phyloP scores from a whole-genome alignment of 441 rosid genomes.

The Populus hybrid region DNA sequence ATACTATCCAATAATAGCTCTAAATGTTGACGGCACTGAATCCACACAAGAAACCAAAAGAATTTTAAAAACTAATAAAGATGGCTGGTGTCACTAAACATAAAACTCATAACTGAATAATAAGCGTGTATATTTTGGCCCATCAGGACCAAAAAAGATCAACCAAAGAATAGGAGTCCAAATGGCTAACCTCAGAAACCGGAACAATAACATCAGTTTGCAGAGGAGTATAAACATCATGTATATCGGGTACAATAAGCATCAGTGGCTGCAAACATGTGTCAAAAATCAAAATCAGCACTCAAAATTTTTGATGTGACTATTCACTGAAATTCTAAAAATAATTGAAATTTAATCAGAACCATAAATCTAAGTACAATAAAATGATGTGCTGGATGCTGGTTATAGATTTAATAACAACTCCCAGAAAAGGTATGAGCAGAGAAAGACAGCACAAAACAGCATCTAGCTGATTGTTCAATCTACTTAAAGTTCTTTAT shows the following conservation, averaged over 20 bases:
- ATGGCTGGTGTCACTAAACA: background rate
- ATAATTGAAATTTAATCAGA: background rate
- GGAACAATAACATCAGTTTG: conserved; percentile 82
- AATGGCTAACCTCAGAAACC: conserved; percentile 69
- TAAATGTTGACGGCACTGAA: conserved; percentile 92
- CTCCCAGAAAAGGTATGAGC: background rate
- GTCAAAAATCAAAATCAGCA: conserved; percentile 21
- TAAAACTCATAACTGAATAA: background rate
- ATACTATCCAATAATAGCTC: conserved; percentile 94
- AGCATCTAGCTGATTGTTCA: background rate
- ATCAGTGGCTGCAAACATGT: conserved; percentile 68
- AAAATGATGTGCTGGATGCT: background rate
- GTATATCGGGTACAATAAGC: conserved; percentile 82
- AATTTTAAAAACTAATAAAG: conserved; percentile 4
- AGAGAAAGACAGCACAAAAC: background rate
- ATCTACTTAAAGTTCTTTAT: background rate
- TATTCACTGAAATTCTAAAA: background rate
- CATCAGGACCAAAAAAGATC: background rate
- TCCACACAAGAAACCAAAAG: conserved; percentile 24
- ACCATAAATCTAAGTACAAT: background rate
- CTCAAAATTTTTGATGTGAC: background rate
- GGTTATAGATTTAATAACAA: background rate
- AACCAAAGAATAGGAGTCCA: background rate
- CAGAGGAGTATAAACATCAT: conserved; percentile 87
- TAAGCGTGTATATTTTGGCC: background rate